A percentile compares a stretch with the other conserved stretches of the same genome.
These are phyloP conservation scores for Fusarium nelsonii DNA, from an alignment of 2,329 filamentous ascomycete species.

Conservation along the genomic window DNA sequence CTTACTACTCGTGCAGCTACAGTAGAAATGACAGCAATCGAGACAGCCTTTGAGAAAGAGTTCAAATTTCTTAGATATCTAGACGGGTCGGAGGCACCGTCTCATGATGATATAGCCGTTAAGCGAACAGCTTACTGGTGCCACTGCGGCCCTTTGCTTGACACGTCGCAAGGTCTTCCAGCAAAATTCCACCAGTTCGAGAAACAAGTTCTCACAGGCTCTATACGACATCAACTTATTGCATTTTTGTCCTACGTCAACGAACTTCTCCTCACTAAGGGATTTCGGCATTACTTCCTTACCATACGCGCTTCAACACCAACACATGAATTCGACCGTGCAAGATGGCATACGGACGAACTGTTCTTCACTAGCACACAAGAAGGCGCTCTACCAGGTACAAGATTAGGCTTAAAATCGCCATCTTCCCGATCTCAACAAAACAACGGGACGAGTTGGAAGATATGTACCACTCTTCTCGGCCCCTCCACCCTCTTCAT, in stretches of 20 bases:
- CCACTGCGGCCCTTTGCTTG: conserved; percentile 58
- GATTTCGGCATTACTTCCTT: conserved; percentile 59
- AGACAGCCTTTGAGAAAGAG: neutral
- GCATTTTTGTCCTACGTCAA: conserved; percentile 58
- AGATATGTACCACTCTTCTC: conserved; percentile 61
- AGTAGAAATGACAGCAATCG: neutral
- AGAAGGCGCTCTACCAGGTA: conserved; percentile 32
- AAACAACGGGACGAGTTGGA: conserved; percentile 57
- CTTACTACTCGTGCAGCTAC: neutral
- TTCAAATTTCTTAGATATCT: conserved; percentile 26
- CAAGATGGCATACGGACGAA: conserved; percentile 64
- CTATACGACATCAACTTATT: conserved; percentile 53
- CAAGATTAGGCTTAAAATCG: conserved; percentile 17
- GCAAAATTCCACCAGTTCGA: conserved; percentile 57
- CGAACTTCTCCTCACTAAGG: conserved; percentile 51
- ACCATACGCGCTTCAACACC: conserved; percentile 61
- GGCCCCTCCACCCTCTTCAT: conserved; percentile 62
- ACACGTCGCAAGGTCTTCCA: conserved; percentile 43
- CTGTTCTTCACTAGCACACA: conserved; percentile 55
- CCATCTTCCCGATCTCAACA: neutral
- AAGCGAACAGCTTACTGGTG: conserved; percentile 57
- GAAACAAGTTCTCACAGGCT: conserved; percentile 50
- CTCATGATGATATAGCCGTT: conserved; percentile 26
- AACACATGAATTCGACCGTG: conserved; percentile 58
- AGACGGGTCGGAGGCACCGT: rapidly evolving